Percentiles rank a stretch among this genome's conserved stretches.
Conservation (phyloP, 1,284 basidiomycete genomes). For the Vanrija pseudolonga region DNA sequence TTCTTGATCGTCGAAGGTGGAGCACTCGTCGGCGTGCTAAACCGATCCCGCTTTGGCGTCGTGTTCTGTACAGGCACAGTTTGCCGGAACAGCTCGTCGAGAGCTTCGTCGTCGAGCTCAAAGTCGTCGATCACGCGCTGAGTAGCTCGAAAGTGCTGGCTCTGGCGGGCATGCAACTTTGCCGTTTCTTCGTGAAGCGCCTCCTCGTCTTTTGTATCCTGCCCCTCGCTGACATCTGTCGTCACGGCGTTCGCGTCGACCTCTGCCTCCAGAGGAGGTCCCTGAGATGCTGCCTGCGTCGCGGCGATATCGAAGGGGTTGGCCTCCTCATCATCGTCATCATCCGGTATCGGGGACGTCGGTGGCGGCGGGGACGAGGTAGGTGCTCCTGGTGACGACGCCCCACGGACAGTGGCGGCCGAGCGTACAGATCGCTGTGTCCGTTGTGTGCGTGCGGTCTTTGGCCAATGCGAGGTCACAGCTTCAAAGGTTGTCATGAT, state of each 20-base stretch:
- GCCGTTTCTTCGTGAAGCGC: conserved; percentile 28
- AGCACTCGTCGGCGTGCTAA: neutral
- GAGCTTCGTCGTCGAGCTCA: conserved; percentile 34
- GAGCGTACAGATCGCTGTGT: conserved; percentile 16
- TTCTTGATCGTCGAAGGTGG: neutral
- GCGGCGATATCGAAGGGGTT: conserved; percentile 41
- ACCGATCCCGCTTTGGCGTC: neutral
- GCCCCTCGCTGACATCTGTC: conserved; percentile 22
- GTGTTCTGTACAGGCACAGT: conserved; percentile 17
- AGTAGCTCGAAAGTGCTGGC: conserved; percentile 33
- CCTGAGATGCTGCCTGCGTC: conserved; percentile 33
- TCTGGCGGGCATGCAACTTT: conserved; percentile 30
- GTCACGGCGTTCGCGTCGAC: conserved; percentile 43
- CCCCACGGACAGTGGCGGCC: neutral
- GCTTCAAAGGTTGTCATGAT: conserved; percentile 87
- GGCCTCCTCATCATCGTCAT: conserved; percentile 30
- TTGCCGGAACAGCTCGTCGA: conserved; percentile 34
- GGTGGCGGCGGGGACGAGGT: conserved; percentile 27
- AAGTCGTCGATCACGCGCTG: conserved; percentile 23
- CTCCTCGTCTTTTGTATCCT: conserved; percentile 30
- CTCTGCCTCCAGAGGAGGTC: conserved; percentile 33
- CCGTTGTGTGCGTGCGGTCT: conserved; percentile 22
- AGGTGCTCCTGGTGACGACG: neutral
- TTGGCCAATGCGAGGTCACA: conserved; percentile 52
- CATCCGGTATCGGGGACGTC: conserved; percentile 20